phyloP scores from a whole-genome alignment of 208 protist genomes.

The Leishmania braziliensis region DNA sequence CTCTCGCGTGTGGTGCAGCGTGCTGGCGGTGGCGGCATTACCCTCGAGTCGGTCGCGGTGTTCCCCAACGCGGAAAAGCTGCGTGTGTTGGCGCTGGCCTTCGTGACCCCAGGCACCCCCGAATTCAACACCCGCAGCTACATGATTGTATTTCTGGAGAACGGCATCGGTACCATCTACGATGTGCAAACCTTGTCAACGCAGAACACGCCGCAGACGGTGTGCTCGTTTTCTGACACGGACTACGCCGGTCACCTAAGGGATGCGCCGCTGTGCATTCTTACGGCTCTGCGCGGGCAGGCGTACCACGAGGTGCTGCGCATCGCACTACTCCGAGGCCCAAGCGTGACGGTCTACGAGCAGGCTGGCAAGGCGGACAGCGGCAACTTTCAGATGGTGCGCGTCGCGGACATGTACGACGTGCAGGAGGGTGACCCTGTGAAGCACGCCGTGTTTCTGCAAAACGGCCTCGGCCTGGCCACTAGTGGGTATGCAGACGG shows the following conservation, averaged over 20 bases:
- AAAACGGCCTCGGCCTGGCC: conserved; percentile 58
- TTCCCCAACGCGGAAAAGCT: conserved; percentile 50
- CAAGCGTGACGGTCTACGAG: conserved; percentile 52
- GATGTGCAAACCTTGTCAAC: conserved; percentile 35
- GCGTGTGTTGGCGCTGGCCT: conserved; percentile 49
- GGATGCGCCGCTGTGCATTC: conserved; percentile 42
- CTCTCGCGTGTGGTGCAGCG: conserved; percentile 48
- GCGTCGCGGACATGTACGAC: conserved; percentile 44
- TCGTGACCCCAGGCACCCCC: conserved; percentile 49
- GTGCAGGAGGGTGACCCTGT: conserved; percentile 59
- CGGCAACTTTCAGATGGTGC: conserved; percentile 45
- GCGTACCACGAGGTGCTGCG: conserved; percentile 67
- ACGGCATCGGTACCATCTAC: conserved; percentile 59
- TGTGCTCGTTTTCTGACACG: conserved; percentile 57
- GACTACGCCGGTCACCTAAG: conserved; percentile 55
- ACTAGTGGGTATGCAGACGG: conserved; percentile 63
- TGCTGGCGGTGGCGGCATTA: conserved; percentile 13
- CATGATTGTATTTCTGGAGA: conserved; percentile 65
- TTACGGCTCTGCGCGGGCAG: conserved; percentile 53
- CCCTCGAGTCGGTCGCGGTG: conserved; percentile 26
- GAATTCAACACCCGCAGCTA: conserved; percentile 75
- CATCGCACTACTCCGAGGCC: conserved; percentile 48
- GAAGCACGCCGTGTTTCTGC: conserved; percentile 51
- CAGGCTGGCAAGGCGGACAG: conserved; percentile 40
- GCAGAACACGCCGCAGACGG: conserved; percentile 39